These are phyloP conservation scores for Saccharomycopsis javanensis DNA, from an alignment of 805 yeast genomes.

Conservation along the genomic window DNA sequence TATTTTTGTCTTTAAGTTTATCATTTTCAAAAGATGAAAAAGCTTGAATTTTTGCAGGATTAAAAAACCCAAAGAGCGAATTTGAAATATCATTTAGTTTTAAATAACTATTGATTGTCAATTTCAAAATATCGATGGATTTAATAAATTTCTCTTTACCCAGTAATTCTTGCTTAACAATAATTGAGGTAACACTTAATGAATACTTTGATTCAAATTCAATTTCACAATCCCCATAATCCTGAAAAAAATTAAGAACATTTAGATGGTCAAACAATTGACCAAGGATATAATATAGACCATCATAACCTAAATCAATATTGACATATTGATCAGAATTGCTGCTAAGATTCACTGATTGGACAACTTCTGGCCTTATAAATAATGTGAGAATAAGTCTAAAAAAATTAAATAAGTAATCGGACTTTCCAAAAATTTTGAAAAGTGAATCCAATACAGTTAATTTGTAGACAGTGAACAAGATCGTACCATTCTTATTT, in stretches of 20 bases:
- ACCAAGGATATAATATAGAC: slow-evolving; percentile 10
- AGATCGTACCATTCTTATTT: background rate
- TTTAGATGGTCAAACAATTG: slow-evolving; percentile 5
- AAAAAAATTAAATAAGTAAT: slow-evolving; percentile 12
- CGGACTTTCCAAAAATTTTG: slow-evolving; percentile 5
- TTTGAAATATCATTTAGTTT: slow-evolving; percentile 15
- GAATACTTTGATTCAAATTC: slow-evolving; percentile 14
- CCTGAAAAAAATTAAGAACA: slow-evolving; percentile 9
- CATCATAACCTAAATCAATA: slow-evolving; percentile 11
- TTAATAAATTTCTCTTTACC: slow-evolving; percentile 1
- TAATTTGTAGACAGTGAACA: background rate
- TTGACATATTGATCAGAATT: background rate
- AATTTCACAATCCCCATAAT: slow-evolving; percentile 8
- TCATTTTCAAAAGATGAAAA: background rate
- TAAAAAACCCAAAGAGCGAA: background rate
- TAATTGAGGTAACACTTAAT: slow-evolving; percentile 6
- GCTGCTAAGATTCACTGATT: background rate
- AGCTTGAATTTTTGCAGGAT: background rate
- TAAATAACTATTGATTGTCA: slow-evolving; percentile 14
- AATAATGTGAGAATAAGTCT: slow-evolving; percentile 4
- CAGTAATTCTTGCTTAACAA: background rate
- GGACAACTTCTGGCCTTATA: slow-evolving; percentile 4
- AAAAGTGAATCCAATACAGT: slow-evolving; percentile 4
- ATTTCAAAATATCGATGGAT: slow-evolving; percentile 12
- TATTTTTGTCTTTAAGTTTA: background rate